Evolutionary conservation across 768 basidiomycete genomes (phyloP).

Genomic region (Hericium erinaceus): DNA sequence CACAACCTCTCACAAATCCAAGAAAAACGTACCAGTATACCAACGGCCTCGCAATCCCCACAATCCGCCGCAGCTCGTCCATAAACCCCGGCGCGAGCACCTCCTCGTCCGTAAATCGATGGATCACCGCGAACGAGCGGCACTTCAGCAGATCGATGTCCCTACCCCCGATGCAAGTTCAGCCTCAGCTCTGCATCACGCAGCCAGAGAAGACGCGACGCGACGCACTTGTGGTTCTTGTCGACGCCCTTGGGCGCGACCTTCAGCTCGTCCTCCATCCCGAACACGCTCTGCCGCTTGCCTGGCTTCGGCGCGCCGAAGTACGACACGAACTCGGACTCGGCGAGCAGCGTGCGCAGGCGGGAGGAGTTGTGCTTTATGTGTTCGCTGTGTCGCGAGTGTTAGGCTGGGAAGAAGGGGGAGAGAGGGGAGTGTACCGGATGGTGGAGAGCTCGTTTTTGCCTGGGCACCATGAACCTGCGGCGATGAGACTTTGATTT

Average conservation of each 20-base stretch:
- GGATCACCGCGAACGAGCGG: conserved; percentile 62
- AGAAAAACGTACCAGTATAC: conserved; percentile 20
- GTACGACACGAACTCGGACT: conserved; percentile 58
- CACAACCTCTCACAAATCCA: background rate
- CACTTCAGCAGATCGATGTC: conserved; percentile 91
- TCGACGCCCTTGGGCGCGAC: conserved; percentile 84
- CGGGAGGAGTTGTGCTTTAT: conserved; percentile 51
- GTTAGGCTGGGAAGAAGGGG: background rate
- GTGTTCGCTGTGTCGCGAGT: conserved; percentile 35
- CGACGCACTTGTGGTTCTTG: conserved; percentile 64
- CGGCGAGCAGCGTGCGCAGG: conserved; percentile 58
- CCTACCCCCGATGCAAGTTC: conserved; percentile 24
- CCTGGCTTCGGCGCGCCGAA: conserved; percentile 72
- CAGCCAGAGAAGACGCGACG: background rate
- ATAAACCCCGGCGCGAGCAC: conserved; percentile 32
- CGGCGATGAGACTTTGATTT: conserved; percentile 63
- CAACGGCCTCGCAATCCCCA: conserved; percentile 31
- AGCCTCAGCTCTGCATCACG: background rate
- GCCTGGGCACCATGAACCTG: conserved; percentile 71
- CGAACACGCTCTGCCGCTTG: conserved; percentile 69
- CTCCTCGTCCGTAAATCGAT: conserved; percentile 39
- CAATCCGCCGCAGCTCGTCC: conserved; percentile 25
- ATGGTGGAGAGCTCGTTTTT: conserved; percentile 74
- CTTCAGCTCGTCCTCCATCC: conserved; percentile 81
- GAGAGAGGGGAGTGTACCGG: conserved; percentile 31